These are phyloP conservation scores for Volvariella volvacea DNA, from an alignment of 1,284 basidiomycete genomes.

Conservation along the genomic window DNA sequence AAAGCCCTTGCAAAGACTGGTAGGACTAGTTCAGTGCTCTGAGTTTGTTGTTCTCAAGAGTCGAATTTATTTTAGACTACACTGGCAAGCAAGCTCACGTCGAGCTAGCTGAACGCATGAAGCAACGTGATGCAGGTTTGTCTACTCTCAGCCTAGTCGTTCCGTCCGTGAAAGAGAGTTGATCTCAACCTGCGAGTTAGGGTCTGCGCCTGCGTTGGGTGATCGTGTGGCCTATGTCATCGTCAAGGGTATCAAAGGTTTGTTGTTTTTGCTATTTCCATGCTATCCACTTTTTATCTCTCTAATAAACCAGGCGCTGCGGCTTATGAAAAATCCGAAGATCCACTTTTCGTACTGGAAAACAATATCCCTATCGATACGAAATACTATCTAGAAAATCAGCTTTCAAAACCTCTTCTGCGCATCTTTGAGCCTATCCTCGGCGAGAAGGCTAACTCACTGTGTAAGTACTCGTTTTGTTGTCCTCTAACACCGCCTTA, in stretches of 20 bases:
- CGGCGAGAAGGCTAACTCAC: conserved; percentile 79
- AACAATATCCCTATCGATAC: conserved; percentile 97
- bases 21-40: conserved; percentile 23
- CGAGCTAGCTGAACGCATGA: conserved; percentile 92
- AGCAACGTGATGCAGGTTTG: conserved; percentile 84
- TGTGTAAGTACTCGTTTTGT: conserved; percentile 49
- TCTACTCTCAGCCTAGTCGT: too few relatives aligned
- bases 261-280: conserved; percentile 5
- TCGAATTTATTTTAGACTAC: conserved; percentile 51
- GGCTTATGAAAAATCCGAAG: conserved; percentile 97
- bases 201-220: conserved; percentile 87
- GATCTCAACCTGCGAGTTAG: conserved; percentile 23
- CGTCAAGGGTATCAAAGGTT: conserved; percentile 90
- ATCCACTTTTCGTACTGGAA: conserved; percentile 92
- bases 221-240: conserved; percentile 98
- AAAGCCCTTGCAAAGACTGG: conserved; percentile 89
- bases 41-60: not conserved
- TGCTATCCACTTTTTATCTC: not conserved
- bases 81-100: conserved; percentile 91
- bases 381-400: conserved; percentile 94
- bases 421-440: conserved; percentile 97
- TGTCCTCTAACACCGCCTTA: conserved; percentile 7
- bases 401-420: conserved; percentile 91
- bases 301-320: conserved; percentile 64
- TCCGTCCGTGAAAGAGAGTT: not conserved